Evolutionary conservation across 2,329 filamentous ascomycete species (phyloP).

Genomic region (Penicillium polonicum): DNA sequence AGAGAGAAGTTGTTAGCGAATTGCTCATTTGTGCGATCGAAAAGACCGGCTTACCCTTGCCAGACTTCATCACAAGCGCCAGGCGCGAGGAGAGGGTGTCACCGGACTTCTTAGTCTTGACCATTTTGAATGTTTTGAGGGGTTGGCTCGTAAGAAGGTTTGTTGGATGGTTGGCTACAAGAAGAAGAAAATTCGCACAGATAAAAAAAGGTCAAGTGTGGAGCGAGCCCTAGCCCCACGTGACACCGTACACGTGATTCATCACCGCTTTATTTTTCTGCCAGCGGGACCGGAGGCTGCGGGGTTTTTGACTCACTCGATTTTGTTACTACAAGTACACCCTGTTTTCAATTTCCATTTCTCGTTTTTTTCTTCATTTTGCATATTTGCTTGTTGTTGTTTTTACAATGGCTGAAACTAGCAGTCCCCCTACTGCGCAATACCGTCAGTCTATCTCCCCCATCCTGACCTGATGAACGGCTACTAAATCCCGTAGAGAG

Average conservation of each 20-base stretch:
- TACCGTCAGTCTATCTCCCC: constrained; percentile 41
- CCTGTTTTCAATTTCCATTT: neutral
- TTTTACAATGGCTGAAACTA: constrained; percentile 28
- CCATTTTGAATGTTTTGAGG: constrained; percentile 54
- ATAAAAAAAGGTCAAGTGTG: neutral
- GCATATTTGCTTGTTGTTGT: neutral
- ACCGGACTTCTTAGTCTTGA: constrained; percentile 73
- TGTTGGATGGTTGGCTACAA: constrained; percentile 4
- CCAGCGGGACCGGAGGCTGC: constrained; percentile 9
- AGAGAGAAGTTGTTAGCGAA: constrained; percentile 3
- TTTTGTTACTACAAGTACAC: neutral
- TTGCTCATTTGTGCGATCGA: neutral
- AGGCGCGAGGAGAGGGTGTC: constrained; percentile 73
- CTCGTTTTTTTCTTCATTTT: constrained; percentile 5
- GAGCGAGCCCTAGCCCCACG: constrained; percentile 6
- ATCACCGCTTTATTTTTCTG: constrained; percentile 5
- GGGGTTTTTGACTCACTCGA: constrained; percentile 7
- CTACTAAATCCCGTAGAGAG: constrained; percentile 58
- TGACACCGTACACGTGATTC: neutral
- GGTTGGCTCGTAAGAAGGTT: constrained; percentile 28
- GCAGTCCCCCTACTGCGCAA: constrained; percentile 19
- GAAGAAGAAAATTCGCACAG: constrained; percentile 3
- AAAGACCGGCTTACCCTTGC: constrained; percentile 33
- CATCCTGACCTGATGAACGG: constrained; percentile 27
- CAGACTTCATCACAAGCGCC: constrained; percentile 66